phyloP scores from a whole-genome alignment of 148 eudicot genomes.

The Cornus suecica region DNA sequence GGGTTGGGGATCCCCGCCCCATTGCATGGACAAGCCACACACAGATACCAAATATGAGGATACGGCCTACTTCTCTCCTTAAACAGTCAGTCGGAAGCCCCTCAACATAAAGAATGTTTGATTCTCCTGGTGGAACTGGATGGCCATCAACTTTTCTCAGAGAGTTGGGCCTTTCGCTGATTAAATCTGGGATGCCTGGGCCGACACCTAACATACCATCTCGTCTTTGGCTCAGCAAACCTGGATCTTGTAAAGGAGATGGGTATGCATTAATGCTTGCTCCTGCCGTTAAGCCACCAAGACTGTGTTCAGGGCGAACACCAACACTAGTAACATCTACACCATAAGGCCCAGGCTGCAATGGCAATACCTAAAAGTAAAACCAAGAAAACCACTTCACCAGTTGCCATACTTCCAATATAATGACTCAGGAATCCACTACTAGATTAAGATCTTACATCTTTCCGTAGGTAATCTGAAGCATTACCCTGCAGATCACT shows the following conservation, averaged over 20 bases:
- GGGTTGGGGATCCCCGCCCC: too few relatives aligned
- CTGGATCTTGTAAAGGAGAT: slow-evolving; percentile 44
- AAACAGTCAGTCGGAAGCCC: slow-evolving; percentile 87
- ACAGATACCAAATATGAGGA: slow-evolving; percentile 36
- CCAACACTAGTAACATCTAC: slow-evolving; percentile 39
- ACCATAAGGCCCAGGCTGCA: slow-evolving; percentile 51
- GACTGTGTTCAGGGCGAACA: slow-evolving; percentile 41
- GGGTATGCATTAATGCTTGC: slow-evolving; percentile 43
- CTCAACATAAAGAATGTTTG: slow-evolving; percentile 85
- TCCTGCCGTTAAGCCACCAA: slow-evolving; percentile 39
- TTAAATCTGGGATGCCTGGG: slow-evolving; percentile 44
- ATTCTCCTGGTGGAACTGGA: slow-evolving; percentile 42
- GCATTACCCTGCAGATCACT: slow-evolving; percentile 19
- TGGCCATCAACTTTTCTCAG: slow-evolving; percentile 44
- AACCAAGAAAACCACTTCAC: neutral
- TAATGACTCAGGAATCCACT: neutral
- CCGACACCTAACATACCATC: slow-evolving; percentile 35
- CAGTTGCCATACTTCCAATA: neutral
- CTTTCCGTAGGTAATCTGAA: slow-evolving; percentile 28
- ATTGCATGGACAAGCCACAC: neutral
- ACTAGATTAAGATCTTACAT: slow-evolving; percentile 23
- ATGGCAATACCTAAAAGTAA: slow-evolving; percentile 34
- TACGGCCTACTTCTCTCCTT: slow-evolving; percentile 99
- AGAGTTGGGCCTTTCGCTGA: slow-evolving; percentile 58
- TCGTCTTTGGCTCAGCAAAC: slow-evolving; percentile 32